phyloP scores from a whole-genome alignment of 768 basidiomycete species.

The Cytidiella melzeri region DNA sequence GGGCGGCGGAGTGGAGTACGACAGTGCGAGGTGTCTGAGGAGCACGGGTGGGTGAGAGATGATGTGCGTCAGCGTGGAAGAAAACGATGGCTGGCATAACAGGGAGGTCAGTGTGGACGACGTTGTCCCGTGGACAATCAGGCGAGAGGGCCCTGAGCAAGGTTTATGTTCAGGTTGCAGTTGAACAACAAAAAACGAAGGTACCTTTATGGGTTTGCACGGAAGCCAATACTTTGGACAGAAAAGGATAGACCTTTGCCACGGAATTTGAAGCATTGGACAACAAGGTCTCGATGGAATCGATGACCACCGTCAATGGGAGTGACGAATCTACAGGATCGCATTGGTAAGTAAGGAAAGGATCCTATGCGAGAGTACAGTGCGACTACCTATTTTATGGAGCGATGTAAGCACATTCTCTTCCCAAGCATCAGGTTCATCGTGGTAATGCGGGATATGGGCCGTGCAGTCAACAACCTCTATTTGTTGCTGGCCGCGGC shows the following conservation, averaged over 20 bases:
- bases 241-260: conserved; percentile 45
- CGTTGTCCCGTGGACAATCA: conserved; percentile 52
- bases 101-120: conserved; percentile 46
- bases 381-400: background rate
- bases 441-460: conserved; percentile 48
- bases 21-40: conserved; percentile 58
- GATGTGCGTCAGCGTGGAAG: conserved; percentile 55
- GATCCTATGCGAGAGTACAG: background rate
- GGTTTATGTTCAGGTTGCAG: background rate
- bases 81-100: conserved; percentile 58
- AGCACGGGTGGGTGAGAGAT: conserved; percentile 67
- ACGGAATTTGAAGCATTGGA: conserved; percentile 48
- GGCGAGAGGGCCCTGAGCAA: conserved; percentile 44
- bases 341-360: background rate
- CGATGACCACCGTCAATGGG: conserved; percentile 60
- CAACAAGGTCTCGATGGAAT: conserved; percentile 63
- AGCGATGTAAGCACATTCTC: conserved; percentile 7
- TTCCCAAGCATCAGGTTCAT: conserved; percentile 16
- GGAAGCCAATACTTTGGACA: conserved; percentile 41
- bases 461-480: conserved; percentile 44
- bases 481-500: conserved; percentile 17
- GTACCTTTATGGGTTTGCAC: conserved; percentile 46
- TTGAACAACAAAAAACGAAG: conserved; percentile 12
- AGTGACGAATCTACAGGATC: conserved; percentile 32
- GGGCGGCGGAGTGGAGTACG: conserved; percentile 69